Conservation (phyloP, 257 asterid species). For the Craterostigma plantagineum region DNA sequence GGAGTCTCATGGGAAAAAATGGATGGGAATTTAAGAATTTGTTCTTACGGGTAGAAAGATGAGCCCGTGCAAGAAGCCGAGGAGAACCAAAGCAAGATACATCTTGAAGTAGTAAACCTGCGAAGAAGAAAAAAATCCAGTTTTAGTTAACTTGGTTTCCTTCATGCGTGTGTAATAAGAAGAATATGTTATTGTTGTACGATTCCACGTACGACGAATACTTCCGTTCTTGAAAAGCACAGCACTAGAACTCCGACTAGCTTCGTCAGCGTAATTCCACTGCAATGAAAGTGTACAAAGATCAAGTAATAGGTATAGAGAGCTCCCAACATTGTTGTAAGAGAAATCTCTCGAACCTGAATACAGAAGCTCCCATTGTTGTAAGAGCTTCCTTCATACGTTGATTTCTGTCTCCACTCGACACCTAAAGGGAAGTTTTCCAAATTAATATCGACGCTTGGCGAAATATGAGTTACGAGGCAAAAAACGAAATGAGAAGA, state of each 20-base stretch:
- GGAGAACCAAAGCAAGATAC: slow-evolving; percentile 85
- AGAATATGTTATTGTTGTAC: background rate
- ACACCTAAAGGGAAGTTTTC: slow-evolving; percentile 24
- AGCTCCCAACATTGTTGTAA: no score
- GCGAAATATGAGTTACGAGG: no score
- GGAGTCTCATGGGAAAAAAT: background rate
- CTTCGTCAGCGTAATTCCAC: slow-evolving; percentile 97
- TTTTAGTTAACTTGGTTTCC: background rate
- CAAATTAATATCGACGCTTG: background rate
- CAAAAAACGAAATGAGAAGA: slow-evolving; percentile 3
- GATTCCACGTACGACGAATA: slow-evolving; percentile 56
- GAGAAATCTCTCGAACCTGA: slow-evolving; percentile 68
- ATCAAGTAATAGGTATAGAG: no score
- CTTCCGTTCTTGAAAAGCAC: slow-evolving; percentile 80
- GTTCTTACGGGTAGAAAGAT: slow-evolving; percentile 74
- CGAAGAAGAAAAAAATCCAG: slow-evolving; percentile 3
- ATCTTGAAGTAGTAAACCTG: slow-evolving; percentile 93
- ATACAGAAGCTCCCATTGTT: slow-evolving; percentile 98
- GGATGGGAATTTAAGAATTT: background rate
- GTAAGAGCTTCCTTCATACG: slow-evolving; percentile 85
- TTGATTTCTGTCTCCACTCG: slow-evolving; percentile 81
- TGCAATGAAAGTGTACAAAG: slow-evolving; percentile 14
- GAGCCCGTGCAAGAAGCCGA: slow-evolving; percentile 85
- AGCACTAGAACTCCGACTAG: slow-evolving; percentile 94
- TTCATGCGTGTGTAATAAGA: background rate